phyloP scores from a whole-genome alignment of 768 basidiomycete species.

The Kwoniella heveanensis region DNA sequence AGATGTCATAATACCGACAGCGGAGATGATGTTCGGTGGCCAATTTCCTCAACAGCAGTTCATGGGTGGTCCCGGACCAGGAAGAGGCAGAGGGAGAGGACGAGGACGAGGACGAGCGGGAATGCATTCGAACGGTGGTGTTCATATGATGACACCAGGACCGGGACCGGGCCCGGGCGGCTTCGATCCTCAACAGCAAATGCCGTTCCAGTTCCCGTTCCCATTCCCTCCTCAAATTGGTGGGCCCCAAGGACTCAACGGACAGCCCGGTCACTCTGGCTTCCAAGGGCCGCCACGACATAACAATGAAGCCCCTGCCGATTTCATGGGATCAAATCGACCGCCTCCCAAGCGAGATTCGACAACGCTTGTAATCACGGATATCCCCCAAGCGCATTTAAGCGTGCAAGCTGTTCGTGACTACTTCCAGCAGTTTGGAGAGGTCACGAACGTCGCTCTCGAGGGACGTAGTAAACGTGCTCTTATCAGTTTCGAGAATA shows the following conservation, averaged over 20 bases:
- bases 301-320: constrained; percentile 65
- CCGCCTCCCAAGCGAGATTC: constrained; percentile 47
- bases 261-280: background rate
- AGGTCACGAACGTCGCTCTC: constrained; percentile 87
- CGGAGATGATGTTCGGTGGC: constrained; percentile 57
- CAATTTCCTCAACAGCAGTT: constrained; percentile 26
- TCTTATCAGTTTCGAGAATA: constrained; percentile 79
- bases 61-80: constrained; percentile 26
- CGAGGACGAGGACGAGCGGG: constrained; percentile 44
- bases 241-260: background rate
- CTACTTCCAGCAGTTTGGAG: constrained; percentile 91
- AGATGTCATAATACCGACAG: constrained; percentile 66
- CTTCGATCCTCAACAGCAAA: constrained; percentile 58
- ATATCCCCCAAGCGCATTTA: constrained; percentile 83
- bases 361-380: constrained; percentile 76
- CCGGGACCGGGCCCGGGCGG: background rate
- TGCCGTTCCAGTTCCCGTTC: constrained; percentile 36
- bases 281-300: background rate
- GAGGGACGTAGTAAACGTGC: constrained; percentile 75
- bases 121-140: constrained; percentile 23
- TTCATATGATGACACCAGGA: constrained; percentile 12
- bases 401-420: constrained; percentile 74
- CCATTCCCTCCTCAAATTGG: constrained; percentile 25
- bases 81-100: constrained; percentile 31
- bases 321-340: constrained; percentile 43